A percentile compares a stretch with the other conserved stretches of the same genome.
Evolutionary conservation across 345 rosid species (phyloP).

Genomic region (Salix viminalis): DNA sequence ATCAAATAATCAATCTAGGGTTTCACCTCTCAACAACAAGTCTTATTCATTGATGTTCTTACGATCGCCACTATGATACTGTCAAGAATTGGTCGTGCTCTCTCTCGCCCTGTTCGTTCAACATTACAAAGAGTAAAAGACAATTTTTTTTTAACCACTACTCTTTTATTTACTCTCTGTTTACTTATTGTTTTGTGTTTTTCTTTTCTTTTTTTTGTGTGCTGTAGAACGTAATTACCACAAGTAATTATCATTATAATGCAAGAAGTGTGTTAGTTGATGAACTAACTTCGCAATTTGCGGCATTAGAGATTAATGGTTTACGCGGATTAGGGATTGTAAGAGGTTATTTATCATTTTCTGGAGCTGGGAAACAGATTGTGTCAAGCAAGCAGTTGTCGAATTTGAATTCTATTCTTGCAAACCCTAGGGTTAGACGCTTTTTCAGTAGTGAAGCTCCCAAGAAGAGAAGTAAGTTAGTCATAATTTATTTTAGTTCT

Average conservation of each 20-base stretch:
- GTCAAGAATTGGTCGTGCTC: constrained; percentile 27
- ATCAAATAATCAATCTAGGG: neutral
- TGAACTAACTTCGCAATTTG: constrained; percentile 4
- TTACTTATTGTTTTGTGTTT: neutral
- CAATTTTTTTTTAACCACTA: neutral
- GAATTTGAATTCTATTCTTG: constrained; percentile 26
- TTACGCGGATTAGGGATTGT: constrained; percentile 28
- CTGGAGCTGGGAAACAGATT: constrained; percentile 35
- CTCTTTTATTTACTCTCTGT: neutral
- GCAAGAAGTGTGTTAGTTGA: constrained; percentile 7
- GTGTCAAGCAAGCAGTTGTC: constrained; percentile 10
- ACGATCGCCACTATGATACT: constrained; percentile 24
- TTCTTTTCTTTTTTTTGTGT: neutral
- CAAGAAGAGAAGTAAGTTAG: constrained; percentile 34
- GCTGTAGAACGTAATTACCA: constrained; percentile 18
- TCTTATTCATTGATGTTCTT: neutral
- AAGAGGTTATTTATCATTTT: constrained; percentile 24
- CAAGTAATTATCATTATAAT: neutral
- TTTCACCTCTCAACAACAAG: neutral
- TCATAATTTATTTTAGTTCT: too few species aligned
- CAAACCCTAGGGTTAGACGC: constrained; percentile 34
- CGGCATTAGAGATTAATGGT: constrained; percentile 4
- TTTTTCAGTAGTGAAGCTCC: constrained; percentile 34
- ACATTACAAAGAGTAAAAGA: constrained; percentile 14
- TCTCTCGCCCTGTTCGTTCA: constrained; percentile 23